Conservation (phyloP, 2,329 filamentous ascomycete species). For the Colletotrichum sp. region DNA sequence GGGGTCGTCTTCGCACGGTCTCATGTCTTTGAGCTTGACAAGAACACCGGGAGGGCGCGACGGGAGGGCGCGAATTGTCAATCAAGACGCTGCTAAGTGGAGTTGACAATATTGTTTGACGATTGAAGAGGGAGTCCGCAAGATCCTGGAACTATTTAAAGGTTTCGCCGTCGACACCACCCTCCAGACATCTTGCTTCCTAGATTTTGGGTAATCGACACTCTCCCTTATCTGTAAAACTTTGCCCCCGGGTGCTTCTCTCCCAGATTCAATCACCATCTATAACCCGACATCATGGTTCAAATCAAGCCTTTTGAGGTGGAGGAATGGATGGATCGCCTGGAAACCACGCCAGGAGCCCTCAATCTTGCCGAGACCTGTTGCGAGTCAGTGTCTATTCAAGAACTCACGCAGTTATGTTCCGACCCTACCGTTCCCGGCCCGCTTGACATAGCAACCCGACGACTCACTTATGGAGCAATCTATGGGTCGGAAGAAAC, state of each 20-base stretch:
- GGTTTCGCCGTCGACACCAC: neutral
- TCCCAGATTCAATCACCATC: neutral
- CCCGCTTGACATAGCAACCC: conserved; percentile 53
- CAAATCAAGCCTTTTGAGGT: conserved; percentile 60
- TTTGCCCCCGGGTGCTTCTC: neutral
- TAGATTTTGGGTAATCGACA: neutral
- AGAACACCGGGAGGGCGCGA: neutral
- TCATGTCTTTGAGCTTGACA: neutral
- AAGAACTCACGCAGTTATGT: conserved; percentile 66
- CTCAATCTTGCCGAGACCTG: conserved; percentile 83
- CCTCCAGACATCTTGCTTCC: neutral
- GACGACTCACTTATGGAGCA: conserved; percentile 70
- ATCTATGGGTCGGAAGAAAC: conserved; percentile 73
- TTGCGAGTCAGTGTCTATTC: conserved; percentile 74
- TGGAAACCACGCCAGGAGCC: conserved; percentile 58
- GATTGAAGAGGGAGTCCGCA: neutral
- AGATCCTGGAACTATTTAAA: neutral
- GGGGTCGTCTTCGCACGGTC: neutral
- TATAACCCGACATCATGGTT: conserved; percentile 31
- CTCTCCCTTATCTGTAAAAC: neutral
- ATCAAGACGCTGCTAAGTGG: neutral
- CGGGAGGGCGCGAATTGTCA: neutral
- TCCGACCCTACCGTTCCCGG: conserved; percentile 50
- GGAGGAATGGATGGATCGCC: conserved; percentile 72
- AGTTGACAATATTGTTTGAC: neutral